Percentiles rank a stretch among this genome's conserved stretches.
Evolutionary conservation across 1,284 basidiomycete species (phyloP).

Genomic region (Irpex sp.): DNA sequence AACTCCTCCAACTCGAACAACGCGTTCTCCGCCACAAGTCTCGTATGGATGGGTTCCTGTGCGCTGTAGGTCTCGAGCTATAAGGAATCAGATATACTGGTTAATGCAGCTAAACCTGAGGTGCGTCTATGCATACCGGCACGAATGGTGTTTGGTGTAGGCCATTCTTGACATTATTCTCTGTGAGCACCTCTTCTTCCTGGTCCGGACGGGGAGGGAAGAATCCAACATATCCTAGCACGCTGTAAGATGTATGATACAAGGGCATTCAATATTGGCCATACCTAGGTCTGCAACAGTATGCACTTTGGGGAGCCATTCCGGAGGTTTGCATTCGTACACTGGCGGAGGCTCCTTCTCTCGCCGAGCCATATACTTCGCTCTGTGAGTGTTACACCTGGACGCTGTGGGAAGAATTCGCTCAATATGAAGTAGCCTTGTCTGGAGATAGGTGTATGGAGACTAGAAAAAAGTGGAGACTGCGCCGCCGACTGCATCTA

Average conservation of each 20-base stretch:
- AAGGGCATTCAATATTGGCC: slow-evolving; percentile 10
- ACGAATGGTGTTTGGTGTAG: slow-evolving; percentile 61
- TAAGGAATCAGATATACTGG: neutral
- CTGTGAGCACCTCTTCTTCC: slow-evolving; percentile 82
- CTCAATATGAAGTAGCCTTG: neutral
- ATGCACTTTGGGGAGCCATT: slow-evolving; percentile 69
- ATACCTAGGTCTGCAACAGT: slow-evolving; percentile 64
- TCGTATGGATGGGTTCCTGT: slow-evolving; percentile 49
- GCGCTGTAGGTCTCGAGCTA: slow-evolving; percentile 69
- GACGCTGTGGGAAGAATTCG: neutral
- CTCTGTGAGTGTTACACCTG: neutral
- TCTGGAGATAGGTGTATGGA: neutral
- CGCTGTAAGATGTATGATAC: neutral
- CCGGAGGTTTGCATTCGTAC: slow-evolving; percentile 66
- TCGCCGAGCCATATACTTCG: slow-evolving; percentile 19
- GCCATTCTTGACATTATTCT: slow-evolving; percentile 77
- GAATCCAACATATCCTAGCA: slow-evolving; percentile 79
- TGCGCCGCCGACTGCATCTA: neutral
- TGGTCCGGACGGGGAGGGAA: slow-evolving; percentile 81
- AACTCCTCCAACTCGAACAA: slow-evolving; percentile 73
- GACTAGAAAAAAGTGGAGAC: neutral
- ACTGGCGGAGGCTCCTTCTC: slow-evolving; percentile 40
- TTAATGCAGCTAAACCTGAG: neutral
- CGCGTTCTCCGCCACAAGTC: slow-evolving; percentile 47
- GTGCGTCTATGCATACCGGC: slow-evolving; percentile 40